Base-by-base conservation (phyloP, 1,284 basidiomycete species). In the Mycena citricolor region DNA sequence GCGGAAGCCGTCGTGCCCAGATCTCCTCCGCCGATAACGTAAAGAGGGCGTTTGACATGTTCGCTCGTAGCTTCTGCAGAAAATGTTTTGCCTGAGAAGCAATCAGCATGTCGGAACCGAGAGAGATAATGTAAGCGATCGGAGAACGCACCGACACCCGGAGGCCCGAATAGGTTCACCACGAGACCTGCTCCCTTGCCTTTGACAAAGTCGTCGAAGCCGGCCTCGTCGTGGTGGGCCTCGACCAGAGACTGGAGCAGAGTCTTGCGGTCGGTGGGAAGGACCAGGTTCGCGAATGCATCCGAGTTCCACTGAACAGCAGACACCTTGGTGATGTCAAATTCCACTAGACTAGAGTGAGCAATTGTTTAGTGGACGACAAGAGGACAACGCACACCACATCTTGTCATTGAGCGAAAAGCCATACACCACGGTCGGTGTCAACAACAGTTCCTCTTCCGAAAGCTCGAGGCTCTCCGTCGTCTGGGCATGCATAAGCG, bases 61-160 rank as follows among this genome's bases (percentile, higher is more conserved):
- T 83, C 81, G 51, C 75, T 77, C 0, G 77, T 77, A 3, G 79
- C 79, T 57, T 83, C 80, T 0, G 79, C 81, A 0, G 79, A 71
- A 54, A 74, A 73, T 0, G 71, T 74, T 55, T 71, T 73, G 16
- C 68, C 66, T 68, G 33, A n/a, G 29, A 22, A n/a, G n/a, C n/a
- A n/a, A n/a, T n/a, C n/a, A n/a, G n/a, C n/a, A n/a, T n/a, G n/a
- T n/a, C n/a, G n/a, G n/a, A n/a, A n/a, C n/a, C n/a, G n/a, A n/a
- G n/a, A n/a, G n/a, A n/a, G n/a, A n/a, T n/a, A n/a, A 22, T 32
- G 22, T 8, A n/a, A 12, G 8, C 17, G 5, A 14, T 16, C 16
- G n/a, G 38, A 21, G 10, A 28, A 7, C 66, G 64, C 63, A 55
- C 79, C 81, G 6, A 80, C 77, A 37, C 79, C 80, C 3, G 79